Base-by-base conservation (phyloP, 1,284 basidiomycete genomes). In the Ganoderma leucocontextum region DNA sequence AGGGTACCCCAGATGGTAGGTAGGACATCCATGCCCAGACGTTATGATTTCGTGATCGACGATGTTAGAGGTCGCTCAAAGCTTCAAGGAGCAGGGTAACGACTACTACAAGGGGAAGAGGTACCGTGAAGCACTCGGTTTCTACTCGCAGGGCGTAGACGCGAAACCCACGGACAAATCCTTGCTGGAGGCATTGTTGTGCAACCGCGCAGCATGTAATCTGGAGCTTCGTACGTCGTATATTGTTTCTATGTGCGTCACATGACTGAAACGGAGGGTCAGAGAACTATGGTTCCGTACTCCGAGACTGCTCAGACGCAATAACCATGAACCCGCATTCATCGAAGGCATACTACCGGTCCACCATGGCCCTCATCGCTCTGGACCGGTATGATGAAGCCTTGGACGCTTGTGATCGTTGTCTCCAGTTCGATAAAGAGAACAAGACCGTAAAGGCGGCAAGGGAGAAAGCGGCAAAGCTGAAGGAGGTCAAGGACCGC, bases 11-110 rank as follows among this genome's bases (percentile, higher is more conserved):
- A 39, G 94, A 98, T 83, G 97, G 96, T 97, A 77, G 77, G 94
- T 88, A 65, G 71, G 66, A 60, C 19, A 59, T 22, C 33, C 4
- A 4, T 38, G 29, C n/a, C 22, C 25, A 29, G 25, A 25, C 58
- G 29, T 52, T 39, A 42, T 39, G 13, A 60, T 10, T n/a, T 38
- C 29, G 22, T 60, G 58, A 60, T 60, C 22, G 19, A 58, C 55
- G 15, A 41, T 5, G 29, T 19, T 74, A 97, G 97, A 99, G 80
- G 86, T 95, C 73, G 95, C 97, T 0, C 84, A 89, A 70, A 97
- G 95, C 78, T 98, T 98, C 82, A 98, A 98, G 80, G 89, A 94
- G 64, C 95, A 98, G 79, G 97, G 96, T 2, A 98, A 98, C 79
- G 95, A 96, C 67, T 96, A 98, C 76, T 98, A 95, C 82, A 91